phyloP scores from a whole-genome alignment of 129 eudicot species.

The Calendula officinalis region DNA sequence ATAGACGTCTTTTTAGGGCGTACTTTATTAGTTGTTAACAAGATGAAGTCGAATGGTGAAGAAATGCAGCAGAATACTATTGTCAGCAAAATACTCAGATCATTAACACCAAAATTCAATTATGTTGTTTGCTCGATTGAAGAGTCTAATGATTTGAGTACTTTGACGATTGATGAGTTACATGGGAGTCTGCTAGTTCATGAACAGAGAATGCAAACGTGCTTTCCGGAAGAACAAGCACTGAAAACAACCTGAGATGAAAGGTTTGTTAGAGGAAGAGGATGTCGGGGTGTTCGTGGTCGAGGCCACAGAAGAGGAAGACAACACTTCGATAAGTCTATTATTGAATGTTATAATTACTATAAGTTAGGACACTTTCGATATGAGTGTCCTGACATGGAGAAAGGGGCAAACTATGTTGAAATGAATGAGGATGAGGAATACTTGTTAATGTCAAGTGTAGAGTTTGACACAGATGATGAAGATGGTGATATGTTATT shows the following conservation, averaged over 20 bases:
- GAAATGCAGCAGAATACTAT: no score
- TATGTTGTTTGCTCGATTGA: no score
- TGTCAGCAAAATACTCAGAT: not conserved
- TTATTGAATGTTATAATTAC: not conserved
- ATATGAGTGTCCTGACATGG: not conserved
- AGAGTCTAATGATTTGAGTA: not conserved
- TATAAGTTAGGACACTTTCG: conserved; percentile 14
- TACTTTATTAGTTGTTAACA: no score
- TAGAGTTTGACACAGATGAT: no score
- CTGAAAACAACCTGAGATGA: not conserved
- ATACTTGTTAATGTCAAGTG: no score
- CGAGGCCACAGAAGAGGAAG: conserved; percentile 7
- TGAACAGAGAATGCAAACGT: not conserved
- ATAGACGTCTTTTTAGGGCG: no score
- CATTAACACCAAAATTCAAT: not conserved
- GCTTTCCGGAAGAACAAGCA: not conserved
- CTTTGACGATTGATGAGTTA: not conserved
- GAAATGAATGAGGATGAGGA: not conserved
- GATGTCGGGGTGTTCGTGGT: not conserved
- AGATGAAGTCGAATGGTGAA: no score
- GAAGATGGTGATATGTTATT: no score
- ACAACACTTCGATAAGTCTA: not conserved
- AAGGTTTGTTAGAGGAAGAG: not conserved
- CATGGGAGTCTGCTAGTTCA: not conserved
- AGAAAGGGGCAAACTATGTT: not conserved